Evolutionary conservation across 495 filamentous ascomycete genomes (phyloP).

Genomic region (Trichoderma asperelloides): DNA sequence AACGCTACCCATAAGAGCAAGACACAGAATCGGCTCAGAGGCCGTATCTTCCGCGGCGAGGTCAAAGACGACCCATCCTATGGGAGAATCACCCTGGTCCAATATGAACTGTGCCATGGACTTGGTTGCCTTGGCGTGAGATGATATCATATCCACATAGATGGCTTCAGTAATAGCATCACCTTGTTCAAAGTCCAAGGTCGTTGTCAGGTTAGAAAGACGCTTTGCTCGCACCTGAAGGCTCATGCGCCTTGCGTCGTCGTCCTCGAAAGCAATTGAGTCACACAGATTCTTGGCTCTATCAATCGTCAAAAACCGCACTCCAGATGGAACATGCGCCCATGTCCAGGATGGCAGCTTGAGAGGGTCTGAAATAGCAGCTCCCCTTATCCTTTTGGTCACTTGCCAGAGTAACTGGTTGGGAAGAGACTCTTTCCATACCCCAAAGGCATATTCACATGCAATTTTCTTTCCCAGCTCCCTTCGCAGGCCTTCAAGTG

Average conservation of each 20-base stretch:
- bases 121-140: neutral
- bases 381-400: neutral
- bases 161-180: neutral
- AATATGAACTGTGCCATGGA: neutral
- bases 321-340: neutral
- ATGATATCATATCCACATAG: neutral
- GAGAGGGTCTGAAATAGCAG: neutral
- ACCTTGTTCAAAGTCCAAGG: neutral
- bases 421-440: slow-evolving; percentile 4
- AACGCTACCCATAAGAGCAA: neutral
- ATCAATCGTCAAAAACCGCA: neutral
- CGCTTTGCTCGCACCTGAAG: neutral
- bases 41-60: neutral
- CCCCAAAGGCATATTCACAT: slow-evolving; percentile 1
- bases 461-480: slow-evolving; percentile 1
- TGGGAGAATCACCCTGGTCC: neutral
- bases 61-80: neutral
- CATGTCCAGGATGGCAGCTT: neutral
- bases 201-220: neutral
- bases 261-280: neutral
- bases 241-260: neutral
- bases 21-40: neutral
- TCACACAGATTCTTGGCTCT: neutral
- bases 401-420: neutral
- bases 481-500: neutral